A percentile compares a stretch with the other conserved stretches of the same genome.
These are phyloP conservation scores for Tympanopsis confertula DNA, from an alignment of 2,329 filamentous ascomycete species.

Conservation along the genomic window DNA sequence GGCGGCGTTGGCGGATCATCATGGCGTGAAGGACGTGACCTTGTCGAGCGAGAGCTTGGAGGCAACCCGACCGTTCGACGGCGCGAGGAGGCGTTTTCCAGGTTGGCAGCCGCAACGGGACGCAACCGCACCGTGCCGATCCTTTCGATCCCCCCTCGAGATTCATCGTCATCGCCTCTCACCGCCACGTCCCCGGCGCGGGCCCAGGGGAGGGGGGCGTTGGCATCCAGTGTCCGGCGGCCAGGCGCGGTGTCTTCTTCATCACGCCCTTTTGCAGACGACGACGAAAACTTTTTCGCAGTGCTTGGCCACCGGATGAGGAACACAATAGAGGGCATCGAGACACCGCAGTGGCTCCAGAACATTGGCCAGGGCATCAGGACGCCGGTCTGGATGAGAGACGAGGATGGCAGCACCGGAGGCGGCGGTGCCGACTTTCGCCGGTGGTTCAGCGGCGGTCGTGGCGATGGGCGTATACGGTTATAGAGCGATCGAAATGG, in stretches of 20 bases:
- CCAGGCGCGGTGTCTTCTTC: slow-evolving; percentile 16
- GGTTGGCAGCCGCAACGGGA: slow-evolving; percentile 14
- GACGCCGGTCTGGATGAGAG: slow-evolving; percentile 67
- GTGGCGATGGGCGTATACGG: slow-evolving; percentile 20
- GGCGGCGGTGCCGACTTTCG: slow-evolving; percentile 30
- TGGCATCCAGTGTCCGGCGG: slow-evolving; percentile 15
- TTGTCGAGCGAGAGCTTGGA: slow-evolving; percentile 78
- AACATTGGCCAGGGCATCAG: slow-evolving; percentile 60
- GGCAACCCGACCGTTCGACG: slow-evolving; percentile 44
- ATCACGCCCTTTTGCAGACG: slow-evolving; percentile 32
- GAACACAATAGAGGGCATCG: slow-evolving; percentile 80
- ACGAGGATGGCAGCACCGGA: slow-evolving; percentile 20
- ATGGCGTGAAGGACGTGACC: slow-evolving; percentile 81
- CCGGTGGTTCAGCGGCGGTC: slow-evolving; percentile 41
- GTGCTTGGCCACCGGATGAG: slow-evolving; percentile 74
- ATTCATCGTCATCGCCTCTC: slow-evolving; percentile 18
- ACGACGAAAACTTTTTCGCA: slow-evolving; percentile 73
- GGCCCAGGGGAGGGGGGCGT: slow-evolving; percentile 11
- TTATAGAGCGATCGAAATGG: slow-evolving; percentile 4
- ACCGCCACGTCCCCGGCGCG: slow-evolving; percentile 20
- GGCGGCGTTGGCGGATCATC: slow-evolving; percentile 59
- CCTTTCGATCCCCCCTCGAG: slow-evolving; percentile 28
- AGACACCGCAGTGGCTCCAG: slow-evolving; percentile 72
- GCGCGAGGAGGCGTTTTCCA: slow-evolving; percentile 27
- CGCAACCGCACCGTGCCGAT: slow-evolving; percentile 28